These are phyloP conservation scores for Arthrinium phaeospermum DNA, from an alignment of 2,329 filamentous ascomycete genomes.

Conservation along the genomic window DNA sequence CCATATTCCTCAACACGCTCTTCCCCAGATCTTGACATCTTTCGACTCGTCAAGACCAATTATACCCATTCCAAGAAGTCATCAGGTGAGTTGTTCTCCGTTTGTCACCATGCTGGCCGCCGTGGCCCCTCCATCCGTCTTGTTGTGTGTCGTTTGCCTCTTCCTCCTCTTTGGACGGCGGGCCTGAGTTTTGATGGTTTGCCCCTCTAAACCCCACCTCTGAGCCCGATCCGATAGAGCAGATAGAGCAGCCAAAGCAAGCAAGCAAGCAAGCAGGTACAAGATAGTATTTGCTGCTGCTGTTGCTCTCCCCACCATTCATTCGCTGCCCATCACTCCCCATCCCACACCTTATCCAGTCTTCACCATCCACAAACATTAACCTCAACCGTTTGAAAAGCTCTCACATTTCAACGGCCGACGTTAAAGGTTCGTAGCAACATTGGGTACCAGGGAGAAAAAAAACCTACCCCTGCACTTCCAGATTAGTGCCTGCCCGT, in stretches of 20 bases:
- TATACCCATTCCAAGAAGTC: not conserved
- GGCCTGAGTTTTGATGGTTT: slow-evolving; percentile 13
- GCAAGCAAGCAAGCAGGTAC: slow-evolving; percentile 2
- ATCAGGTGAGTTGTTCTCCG: not conserved
- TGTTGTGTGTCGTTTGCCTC: slow-evolving; percentile 8
- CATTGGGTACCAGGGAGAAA: not conserved
- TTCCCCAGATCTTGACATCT: slow-evolving; percentile 13
- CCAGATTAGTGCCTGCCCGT: not conserved
- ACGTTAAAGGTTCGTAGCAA: slow-evolving; percentile 9
- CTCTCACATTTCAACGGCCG: slow-evolving; percentile 2
- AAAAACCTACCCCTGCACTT: slow-evolving; percentile 5
- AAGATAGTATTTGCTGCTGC: slow-evolving; percentile 4
- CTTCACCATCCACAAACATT: slow-evolving; percentile 16
- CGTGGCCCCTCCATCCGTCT: not conserved
- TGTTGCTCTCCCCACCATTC: not conserved
- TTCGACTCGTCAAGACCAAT: slow-evolving; percentile 4
- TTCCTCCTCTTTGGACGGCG: not conserved
- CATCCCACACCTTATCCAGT: not conserved
- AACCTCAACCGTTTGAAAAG: slow-evolving; percentile 17
- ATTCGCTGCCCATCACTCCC: slow-evolving; percentile 11
- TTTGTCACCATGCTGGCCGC: not conserved
- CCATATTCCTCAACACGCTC: not conserved
- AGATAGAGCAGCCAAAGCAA: not conserved
- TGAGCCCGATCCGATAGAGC: slow-evolving; percentile 16
- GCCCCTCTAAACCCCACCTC: slow-evolving; percentile 16